Conservation (phyloP, 768 basidiomycete genomes). For the Collybia mongolica region DNA sequence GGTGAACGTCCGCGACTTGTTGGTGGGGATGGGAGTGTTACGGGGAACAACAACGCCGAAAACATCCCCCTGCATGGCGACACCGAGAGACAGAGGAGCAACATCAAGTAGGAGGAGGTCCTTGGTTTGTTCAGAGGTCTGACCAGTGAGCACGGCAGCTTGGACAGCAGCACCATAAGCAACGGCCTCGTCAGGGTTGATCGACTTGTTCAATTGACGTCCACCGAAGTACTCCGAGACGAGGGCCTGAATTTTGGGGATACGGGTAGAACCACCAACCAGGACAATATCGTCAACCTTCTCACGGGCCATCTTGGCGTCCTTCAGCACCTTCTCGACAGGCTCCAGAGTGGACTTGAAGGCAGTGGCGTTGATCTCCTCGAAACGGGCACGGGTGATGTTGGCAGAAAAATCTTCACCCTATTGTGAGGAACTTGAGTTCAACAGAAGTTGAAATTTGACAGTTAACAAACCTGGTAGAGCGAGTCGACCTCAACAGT, state of each 20-base stretch:
- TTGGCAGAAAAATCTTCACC: constrained; percentile 98
- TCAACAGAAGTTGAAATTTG: no score
- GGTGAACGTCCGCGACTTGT: constrained; percentile 98
- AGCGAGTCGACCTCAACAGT: constrained; percentile 99
- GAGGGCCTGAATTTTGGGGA: constrained; percentile 97
- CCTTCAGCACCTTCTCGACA: constrained; percentile 98
- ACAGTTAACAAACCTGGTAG: constrained; percentile 64
- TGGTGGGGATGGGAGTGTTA: constrained; percentile 99
- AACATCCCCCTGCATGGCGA: constrained; percentile 99
- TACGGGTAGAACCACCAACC: constrained; percentile 99
- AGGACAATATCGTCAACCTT: constrained; percentile 99
- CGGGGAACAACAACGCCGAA: constrained; percentile 99
- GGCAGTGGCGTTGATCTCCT: constrained; percentile 93
- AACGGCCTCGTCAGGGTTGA: constrained; percentile 99
- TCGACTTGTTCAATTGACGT: constrained; percentile 98
- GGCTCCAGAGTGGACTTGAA: constrained; percentile 99
- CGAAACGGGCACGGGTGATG: constrained; percentile 99
- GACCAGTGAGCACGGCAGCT: constrained; percentile 97
- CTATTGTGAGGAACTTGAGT: constrained; percentile 28
- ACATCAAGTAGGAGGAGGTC: constrained; percentile 99
- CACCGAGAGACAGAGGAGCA: constrained; percentile 96
- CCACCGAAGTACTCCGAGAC: constrained; percentile 99
- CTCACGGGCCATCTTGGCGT: constrained; percentile 95
- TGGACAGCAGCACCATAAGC: constrained; percentile 99
- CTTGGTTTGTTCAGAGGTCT: constrained; percentile 98